These are phyloP conservation scores for Colletotrichum cuscutae DNA, from an alignment of 2,329 filamentous ascomycete species.

Conservation along the genomic window DNA sequence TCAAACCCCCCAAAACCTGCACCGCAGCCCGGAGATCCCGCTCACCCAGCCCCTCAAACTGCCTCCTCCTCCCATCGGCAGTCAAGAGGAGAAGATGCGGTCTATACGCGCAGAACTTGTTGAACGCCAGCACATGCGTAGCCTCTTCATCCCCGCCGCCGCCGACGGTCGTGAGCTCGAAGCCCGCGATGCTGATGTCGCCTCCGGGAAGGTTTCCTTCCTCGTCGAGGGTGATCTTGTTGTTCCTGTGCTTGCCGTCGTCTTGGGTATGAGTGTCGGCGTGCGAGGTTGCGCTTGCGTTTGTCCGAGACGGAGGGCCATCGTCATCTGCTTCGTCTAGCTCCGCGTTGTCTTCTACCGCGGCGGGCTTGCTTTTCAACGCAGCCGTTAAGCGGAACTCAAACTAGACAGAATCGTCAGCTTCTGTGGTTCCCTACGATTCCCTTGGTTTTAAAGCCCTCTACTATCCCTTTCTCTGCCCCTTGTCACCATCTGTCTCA, in stretches of 20 bases:
- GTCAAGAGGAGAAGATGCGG: slow-evolving; percentile 61
- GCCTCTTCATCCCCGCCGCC: slow-evolving; percentile 35
- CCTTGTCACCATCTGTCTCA: neutral
- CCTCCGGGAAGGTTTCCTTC: slow-evolving; percentile 45
- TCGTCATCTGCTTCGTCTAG: neutral
- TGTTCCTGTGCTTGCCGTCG: neutral
- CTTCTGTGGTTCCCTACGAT: no score
- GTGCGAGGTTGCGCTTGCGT: no score
- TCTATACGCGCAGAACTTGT: slow-evolving; percentile 59
- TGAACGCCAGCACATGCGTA: slow-evolving; percentile 58
- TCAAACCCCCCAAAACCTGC: neutral
- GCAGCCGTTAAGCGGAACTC: slow-evolving; percentile 30
- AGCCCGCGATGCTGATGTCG: slow-evolving; percentile 53
- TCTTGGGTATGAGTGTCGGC: neutral
- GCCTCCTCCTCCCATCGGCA: slow-evolving; percentile 55
- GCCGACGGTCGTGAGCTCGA: slow-evolving; percentile 49
- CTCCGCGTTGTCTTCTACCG: slow-evolving; percentile 19
- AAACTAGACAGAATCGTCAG: neutral
- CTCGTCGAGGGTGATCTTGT: neutral
- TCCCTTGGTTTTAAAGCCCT: neutral
- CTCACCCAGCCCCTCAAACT: slow-evolving; percentile 52
- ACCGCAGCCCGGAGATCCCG: slow-evolving; percentile 52
- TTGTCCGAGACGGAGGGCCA: neutral
- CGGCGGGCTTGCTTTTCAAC: slow-evolving; percentile 21
- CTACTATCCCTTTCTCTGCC: neutral